Percentiles rank a stretch among this genome's conserved stretches.
Conservation (phyloP, 495 filamentous ascomycete species). For the Massariosphaeria phaeospora region DNA sequence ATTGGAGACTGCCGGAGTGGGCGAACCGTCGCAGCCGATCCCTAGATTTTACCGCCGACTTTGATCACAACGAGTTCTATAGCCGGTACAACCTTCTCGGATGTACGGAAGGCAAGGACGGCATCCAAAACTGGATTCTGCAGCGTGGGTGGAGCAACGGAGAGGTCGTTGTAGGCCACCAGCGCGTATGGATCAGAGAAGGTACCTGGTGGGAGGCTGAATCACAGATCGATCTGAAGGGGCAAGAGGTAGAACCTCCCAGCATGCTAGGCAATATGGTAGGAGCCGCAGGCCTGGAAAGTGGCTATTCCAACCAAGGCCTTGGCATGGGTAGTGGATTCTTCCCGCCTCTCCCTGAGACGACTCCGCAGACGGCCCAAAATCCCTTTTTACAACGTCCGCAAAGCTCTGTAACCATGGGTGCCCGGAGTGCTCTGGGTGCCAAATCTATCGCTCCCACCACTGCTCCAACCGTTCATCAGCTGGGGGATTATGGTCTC, state of each 20-base stretch:
- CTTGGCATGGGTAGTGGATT: constrained; percentile 57
- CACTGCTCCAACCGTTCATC: constrained; percentile 55
- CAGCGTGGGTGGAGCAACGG: constrained; percentile 98
- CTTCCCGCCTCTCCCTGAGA: constrained; percentile 60
- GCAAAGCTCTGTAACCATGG: constrained; percentile 55
- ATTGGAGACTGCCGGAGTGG: constrained; percentile 94
- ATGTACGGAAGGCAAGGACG: constrained; percentile 84
- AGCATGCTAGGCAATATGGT: constrained; percentile 48
- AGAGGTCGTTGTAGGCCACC: constrained; percentile 82
- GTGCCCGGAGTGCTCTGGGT: constrained; percentile 50
- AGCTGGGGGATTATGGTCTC: constrained; percentile 75
- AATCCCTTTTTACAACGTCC: constrained; percentile 65
- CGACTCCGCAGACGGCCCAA: constrained; percentile 60
- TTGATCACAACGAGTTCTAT: constrained; percentile 88
- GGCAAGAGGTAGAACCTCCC: constrained; percentile 44
- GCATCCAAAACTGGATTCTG: constrained; percentile 90
- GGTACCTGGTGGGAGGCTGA: constrained; percentile 97
- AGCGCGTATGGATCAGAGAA: constrained; percentile 94
- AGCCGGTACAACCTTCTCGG: constrained; percentile 76
- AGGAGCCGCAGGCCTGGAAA: constrained; percentile 49
- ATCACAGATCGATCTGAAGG: constrained; percentile 87
- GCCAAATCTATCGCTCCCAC: constrained; percentile 73
- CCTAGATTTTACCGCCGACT: constrained; percentile 96
- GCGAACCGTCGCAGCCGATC: constrained; percentile 85
- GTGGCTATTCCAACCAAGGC: constrained; percentile 55